Base-by-base conservation (phyloP, 345 rosid species). In the Excoecaria agallocha region DNA sequence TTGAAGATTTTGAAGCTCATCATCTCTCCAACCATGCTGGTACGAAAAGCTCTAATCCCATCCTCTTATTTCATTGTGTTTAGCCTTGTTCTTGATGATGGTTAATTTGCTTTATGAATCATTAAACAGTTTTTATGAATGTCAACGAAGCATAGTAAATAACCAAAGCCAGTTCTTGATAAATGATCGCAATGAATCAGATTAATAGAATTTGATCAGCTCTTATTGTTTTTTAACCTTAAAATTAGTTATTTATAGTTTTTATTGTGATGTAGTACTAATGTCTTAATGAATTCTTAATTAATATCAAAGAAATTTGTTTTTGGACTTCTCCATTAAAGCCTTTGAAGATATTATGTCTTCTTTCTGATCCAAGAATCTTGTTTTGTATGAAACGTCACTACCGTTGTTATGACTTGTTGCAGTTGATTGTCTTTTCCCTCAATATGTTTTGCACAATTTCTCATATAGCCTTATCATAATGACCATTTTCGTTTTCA, bases 11-110 rank as follows among this genome's bases (percentile, higher is more conserved):
- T 48, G 93, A 88, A 76, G 77, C 72, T 2, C 94, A 87, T 77
- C 87, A 85, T 71, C 87, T 89, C 60, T 77, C 87, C 58, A 77
- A 76, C 35, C 96, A 89, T 80, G 85, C 89, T n/a, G 92, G 97
- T 92, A 83, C 76, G 19, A 11, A n/a, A 16, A 24, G 1, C 76
- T 13, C 25, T 19, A 49, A 69, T 69, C 24, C 61, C 49, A 6
- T 35, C 22, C 61, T 25, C 55, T 58, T 13, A 0, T 50, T 50
- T 11, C 54, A 55, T 24, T 9, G n/a, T 25, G 41, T 63, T 66
- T 64, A 35, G 45, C 22, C 20, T 37, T 62, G 66, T 52, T 52
- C 2, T 30, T 30, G 2, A 30, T 2, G 30, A 30, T 30, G 30
- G 30, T 30, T 30, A 30, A 30, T 30, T 30, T 30, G 30, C 30